Evolutionary conservation across 306 rosid species (phyloP).

Genomic region (Medicago ruthenica): DNA sequence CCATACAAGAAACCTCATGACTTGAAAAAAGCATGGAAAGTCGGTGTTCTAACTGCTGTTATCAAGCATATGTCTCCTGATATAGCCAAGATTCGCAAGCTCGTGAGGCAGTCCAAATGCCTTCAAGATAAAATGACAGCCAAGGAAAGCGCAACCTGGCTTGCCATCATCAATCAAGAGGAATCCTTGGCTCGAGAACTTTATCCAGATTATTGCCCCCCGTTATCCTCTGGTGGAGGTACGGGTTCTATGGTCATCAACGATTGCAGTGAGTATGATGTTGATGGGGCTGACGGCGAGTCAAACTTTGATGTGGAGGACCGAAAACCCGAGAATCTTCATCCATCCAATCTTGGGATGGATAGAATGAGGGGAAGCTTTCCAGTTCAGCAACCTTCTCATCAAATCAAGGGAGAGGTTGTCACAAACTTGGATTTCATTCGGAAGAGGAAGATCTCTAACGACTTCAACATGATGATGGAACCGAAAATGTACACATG

Average conservation of each 20-base stretch:
- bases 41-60: slow-evolving; percentile 80
- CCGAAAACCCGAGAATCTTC: slow-evolving; percentile 58
- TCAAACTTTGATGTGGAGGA: slow-evolving; percentile 63
- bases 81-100: slow-evolving; percentile 84
- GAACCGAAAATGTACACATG: slow-evolving; percentile 66
- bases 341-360: slow-evolving; percentile 58
- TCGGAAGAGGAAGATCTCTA: slow-evolving; percentile 66
- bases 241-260: slow-evolving; percentile 65
- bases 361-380: slow-evolving; percentile 56
- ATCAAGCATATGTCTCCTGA: slow-evolving; percentile 94
- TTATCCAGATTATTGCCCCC: slow-evolving; percentile 66
- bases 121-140: slow-evolving; percentile 96
- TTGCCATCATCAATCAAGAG: slow-evolving; percentile 83
- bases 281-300: slow-evolving; percentile 75
- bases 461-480: slow-evolving; percentile 52
- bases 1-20: slow-evolving; percentile 97
- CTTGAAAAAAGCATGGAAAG: slow-evolving; percentile 90
- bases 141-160: slow-evolving; percentile 91
- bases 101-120: slow-evolving; percentile 84
- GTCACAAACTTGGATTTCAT: slow-evolving; percentile 61
- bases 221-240: slow-evolving; percentile 58
- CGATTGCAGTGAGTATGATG: slow-evolving; percentile 76
- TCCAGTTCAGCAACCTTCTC: slow-evolving; percentile 54
- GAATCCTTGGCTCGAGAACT: slow-evolving; percentile 72
- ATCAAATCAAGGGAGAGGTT: slow-evolving; percentile 61